Base-by-base conservation (phyloP, 2,329 filamentous ascomycete genomes). In the Trichoderma asperellum region DNA sequence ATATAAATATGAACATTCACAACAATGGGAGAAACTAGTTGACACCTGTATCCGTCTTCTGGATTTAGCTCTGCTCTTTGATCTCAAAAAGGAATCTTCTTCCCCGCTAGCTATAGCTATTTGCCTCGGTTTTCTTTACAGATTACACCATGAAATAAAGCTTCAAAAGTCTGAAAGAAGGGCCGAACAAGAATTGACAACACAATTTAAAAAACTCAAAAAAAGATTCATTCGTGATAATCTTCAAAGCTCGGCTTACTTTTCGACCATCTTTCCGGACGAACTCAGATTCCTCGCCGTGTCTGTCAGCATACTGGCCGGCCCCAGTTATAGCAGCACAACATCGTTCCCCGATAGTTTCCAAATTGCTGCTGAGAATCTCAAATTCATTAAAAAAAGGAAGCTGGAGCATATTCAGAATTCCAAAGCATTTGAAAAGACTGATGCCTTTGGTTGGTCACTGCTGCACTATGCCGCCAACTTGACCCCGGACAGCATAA, bases 381-480 rank as follows among this genome's bases (percentile, higher is more conserved):
- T 11, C 18, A 3, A 53, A 0, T 12, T 52, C 0, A 35, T 61
- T 2, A 1, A 47, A 5, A 14, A 27, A 10, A 5, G n/a, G 11
- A 7, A 35, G 4, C 7, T 10, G 21, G 18, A 8, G 27, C n/a
- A 10, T n/a, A 43, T 43, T 2, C 21, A 3, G 57, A 4, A 29
- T 12, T 8, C 24, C 5, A 12, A 61, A 43, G 12, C 11, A 14
- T 16, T 68, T 4, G 24, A 52, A 5, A 61, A 27, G n/a, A 7
- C 7, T 4, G 67, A 69, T 29, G 24, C 37, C 7, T 56, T 55
- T 1, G 67, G 49, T 5, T 69, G 60, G 67, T 55, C 67, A 11
- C 67, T 52, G 2, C 67, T 69, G 16, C 67, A 69, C 29, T 69
- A 69, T 56, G 58, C 58, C 29, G 67, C 67, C n/a, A 40, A 32